Conservation (phyloP, 305 asterid species). For the Fraxinus ornus region DNA sequence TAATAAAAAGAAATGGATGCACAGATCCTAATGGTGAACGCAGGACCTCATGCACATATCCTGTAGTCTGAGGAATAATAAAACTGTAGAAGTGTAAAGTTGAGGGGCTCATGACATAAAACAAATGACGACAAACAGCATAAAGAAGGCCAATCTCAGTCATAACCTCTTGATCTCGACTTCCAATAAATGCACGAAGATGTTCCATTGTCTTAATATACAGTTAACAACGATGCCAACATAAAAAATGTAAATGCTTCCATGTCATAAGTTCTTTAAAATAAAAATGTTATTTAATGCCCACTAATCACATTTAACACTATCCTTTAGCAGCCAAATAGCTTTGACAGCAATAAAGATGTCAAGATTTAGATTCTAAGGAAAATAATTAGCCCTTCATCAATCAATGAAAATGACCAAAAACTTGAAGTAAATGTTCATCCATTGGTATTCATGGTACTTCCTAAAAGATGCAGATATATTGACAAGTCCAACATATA, state of each 20-base stretch:
- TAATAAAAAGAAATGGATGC: neutral
- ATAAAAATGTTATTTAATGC: neutral
- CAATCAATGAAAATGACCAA: slow-evolving; percentile 15
- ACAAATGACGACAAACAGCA: neutral
- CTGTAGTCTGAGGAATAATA: neutral
- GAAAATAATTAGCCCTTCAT: neutral
- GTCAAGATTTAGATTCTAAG: slow-evolving; percentile 4
- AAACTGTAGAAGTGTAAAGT: neutral
- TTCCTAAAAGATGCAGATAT: neutral
- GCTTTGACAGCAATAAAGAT: slow-evolving; percentile 4
- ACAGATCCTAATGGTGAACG: neutral
- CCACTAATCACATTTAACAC: neutral
- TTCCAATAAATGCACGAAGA: neutral
- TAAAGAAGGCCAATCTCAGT: neutral
- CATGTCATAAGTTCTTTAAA: neutral
- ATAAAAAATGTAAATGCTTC: neutral
- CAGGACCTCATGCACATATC: neutral
- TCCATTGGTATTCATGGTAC: neutral
- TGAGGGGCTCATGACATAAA: neutral
- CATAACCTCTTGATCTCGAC: neutral
- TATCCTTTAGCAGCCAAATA: slow-evolving; percentile 12
- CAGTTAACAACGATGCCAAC: neutral
- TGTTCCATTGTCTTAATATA: neutral
- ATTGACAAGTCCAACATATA: slow-evolving; percentile 8
- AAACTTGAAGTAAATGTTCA: slow-evolving; percentile 10